Evolutionary conservation across 208 protist species (phyloP).

Genomic region (Wallacemonas sp.): DNA sequence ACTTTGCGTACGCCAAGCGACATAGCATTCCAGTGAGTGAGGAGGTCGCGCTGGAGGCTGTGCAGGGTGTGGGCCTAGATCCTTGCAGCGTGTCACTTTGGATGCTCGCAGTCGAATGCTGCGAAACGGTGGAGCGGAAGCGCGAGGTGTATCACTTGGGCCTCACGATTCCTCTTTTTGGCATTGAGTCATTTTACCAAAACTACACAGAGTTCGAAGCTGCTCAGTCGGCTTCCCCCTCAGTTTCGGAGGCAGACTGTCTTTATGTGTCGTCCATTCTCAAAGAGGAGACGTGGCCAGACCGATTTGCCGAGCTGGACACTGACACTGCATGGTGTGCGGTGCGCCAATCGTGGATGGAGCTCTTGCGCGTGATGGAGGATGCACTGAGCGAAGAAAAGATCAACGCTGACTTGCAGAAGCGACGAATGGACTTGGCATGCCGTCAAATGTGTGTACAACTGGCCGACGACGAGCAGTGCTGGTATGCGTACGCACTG

Average conservation of each 20-base stretch:
- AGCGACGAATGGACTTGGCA: constrained; percentile 75
- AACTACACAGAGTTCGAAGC: constrained; percentile 46
- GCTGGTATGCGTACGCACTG: constrained; percentile 74
- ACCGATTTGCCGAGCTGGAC: constrained; percentile 54
- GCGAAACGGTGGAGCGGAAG: constrained; percentile 32
- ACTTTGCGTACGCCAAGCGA: constrained; percentile 62
- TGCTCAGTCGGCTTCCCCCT: not conserved
- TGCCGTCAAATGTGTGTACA: constrained; percentile 80
- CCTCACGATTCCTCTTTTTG: constrained; percentile 68
- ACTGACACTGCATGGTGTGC: constrained; percentile 25
- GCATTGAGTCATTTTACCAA: constrained; percentile 33
- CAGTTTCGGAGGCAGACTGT: constrained; percentile 12
- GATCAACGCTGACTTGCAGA: constrained; percentile 44
- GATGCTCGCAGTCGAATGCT: constrained; percentile 46
- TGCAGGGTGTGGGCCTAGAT: constrained; percentile 76
- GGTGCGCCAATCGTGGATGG: constrained; percentile 47
- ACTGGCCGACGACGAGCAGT: constrained; percentile 59
- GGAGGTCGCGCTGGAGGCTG: constrained; percentile 57
- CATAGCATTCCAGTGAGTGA: constrained; percentile 50
- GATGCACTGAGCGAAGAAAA: constrained; percentile 17
- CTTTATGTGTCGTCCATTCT: constrained; percentile 24
- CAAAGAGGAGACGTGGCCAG: constrained; percentile 53
- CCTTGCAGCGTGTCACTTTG: constrained; percentile 71
- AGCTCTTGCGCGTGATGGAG: constrained; percentile 47
- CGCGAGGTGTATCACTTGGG: constrained; percentile 67